Evolutionary conservation across 1,139 yeast species (phyloP).

Genomic region (Zygoascus hellenicus): DNA sequence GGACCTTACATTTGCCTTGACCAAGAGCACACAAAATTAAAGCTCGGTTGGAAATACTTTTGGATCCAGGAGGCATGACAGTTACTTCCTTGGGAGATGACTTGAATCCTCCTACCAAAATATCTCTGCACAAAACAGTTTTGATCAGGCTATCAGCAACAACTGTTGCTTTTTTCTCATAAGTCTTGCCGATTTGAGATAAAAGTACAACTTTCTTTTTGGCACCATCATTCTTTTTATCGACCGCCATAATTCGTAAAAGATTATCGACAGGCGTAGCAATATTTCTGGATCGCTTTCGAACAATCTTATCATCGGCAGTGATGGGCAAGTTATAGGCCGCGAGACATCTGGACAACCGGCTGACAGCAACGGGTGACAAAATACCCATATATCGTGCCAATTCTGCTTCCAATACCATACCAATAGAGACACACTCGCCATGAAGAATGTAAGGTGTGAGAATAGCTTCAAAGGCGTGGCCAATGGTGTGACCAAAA

Average conservation of each 20-base stretch:
- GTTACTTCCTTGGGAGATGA: constrained; percentile 42
- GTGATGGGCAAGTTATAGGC: constrained; percentile 85
- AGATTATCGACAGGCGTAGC: constrained; percentile 67
- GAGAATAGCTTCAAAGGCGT: constrained; percentile 93
- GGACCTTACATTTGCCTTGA: constrained; percentile 72
- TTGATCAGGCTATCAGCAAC: constrained; percentile 76
- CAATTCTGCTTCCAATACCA: constrained; percentile 90
- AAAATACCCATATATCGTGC: constrained; percentile 84
- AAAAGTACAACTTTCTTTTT: constrained; percentile 82
- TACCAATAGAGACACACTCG: constrained; percentile 94
- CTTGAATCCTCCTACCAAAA: constrained; percentile 45
- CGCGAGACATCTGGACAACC: constrained; percentile 73
- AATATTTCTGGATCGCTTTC: constrained; percentile 61
- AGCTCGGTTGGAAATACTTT: constrained; percentile 94
- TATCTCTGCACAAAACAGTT: constrained; percentile 79
- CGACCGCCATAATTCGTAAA: constrained; percentile 84
- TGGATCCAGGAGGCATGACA: constrained; percentile 90
- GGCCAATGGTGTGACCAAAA: constrained; percentile 97
- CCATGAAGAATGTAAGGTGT: constrained; percentile 97
- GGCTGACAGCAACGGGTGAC: constrained; percentile 90
- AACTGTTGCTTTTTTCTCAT: constrained; percentile 81
- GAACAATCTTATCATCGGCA: constrained; percentile 66
- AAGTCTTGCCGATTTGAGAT: constrained; percentile 80
- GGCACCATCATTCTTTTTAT: constrained; percentile 91
- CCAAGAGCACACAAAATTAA: constrained; percentile 89